These are phyloP conservation scores for Kappamyces sp. DNA, from an alignment of 192 early-diverging fungal genomes.

Conservation along the genomic window DNA sequence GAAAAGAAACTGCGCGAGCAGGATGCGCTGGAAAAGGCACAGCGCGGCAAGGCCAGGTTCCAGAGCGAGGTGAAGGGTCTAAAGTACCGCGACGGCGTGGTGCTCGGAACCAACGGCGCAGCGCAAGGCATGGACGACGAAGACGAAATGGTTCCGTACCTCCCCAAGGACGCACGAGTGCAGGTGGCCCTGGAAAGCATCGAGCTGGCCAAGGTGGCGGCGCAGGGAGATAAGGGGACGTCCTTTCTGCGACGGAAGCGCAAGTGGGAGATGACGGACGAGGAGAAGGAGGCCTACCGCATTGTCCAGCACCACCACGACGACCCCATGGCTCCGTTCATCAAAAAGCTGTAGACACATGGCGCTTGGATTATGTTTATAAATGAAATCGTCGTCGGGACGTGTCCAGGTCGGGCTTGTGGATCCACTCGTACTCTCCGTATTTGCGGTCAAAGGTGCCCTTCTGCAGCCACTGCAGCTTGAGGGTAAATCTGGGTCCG, in stretches of 20 bases:
- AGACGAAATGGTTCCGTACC: too few relatives aligned
- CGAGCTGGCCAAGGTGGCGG: too few relatives aligned
- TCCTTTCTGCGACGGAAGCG: background rate
- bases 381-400: constrained; percentile 19
- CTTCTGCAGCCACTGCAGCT: constrained; percentile 89
- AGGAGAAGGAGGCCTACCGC: constrained; percentile 63
- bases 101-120: constrained; percentile 23
- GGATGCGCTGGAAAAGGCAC: constrained; percentile 16
- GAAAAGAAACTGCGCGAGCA: constrained; percentile 1
- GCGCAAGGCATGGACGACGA: constrained; percentile 16
- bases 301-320: constrained; percentile 35
- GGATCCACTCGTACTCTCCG: constrained; percentile 96
- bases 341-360: background rate
- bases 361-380: constrained; percentile 23
- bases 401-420: constrained; percentile 51
- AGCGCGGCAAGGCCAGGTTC: background rate
- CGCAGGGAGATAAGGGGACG: background rate
- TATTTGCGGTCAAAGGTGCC: constrained; percentile 83
- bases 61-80: constrained; percentile 4
- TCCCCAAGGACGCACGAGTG: background rate
- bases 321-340: constrained; percentile 53
- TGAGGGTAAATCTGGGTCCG: constrained; percentile 92
- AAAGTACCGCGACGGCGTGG: constrained; percentile 16
- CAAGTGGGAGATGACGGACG: constrained; percentile 47
- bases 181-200: constrained; percentile 16